Base-by-base conservation (phyloP, 2,329 filamentous ascomycete species). In the Neofusicoccum laricinum region DNA sequence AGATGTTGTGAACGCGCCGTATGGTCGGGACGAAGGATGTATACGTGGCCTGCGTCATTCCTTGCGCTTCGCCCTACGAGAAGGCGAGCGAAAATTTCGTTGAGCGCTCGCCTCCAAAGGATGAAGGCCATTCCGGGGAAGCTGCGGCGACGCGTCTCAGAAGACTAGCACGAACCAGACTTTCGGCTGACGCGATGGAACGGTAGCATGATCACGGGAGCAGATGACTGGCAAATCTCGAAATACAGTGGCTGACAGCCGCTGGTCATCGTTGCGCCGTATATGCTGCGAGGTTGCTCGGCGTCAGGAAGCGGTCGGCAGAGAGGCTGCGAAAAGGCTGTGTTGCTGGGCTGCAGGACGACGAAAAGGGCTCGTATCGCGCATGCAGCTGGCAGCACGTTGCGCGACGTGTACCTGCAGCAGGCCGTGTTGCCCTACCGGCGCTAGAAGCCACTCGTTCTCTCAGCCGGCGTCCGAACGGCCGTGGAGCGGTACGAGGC, bases 391-490 rank as follows among this genome's bases (percentile, higher is more conserved):
- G 17, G 41, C 55, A 59, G 40, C 55, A 62, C 38, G 59, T 62
- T 49, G 59, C 59, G 59, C 46, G 46, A 51, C 59, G 59, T 62
- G 59, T 62, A 62, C 43, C 43, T 62, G 59, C 59, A 62, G 59
- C 46, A 62, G 15, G 46, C 46, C 21, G 46, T 19, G 36, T 25
- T 15, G 43, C 30, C 57, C 57, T 61, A 61, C 57, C 57, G 19
- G 19, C 25, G 25, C 25, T 30, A 30, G 25, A 30, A 30, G 25
- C 25, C 25, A 30, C 25, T 30, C 25, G 25, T 30, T 30, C 25
- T 30, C 25, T 4, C 25, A 30, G 25, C 12, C 11, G 34, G 34
- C 12, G 34, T 41, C 38, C 14, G 38, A 17, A 55, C 6, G 17
- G n/a, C n/a, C 12, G 51, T 41, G 17, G 51, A 40, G 51, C 51